Base-by-base conservation (phyloP, 2,329 filamentous ascomycete genomes). In the Calonectria hawksworthii region DNA sequence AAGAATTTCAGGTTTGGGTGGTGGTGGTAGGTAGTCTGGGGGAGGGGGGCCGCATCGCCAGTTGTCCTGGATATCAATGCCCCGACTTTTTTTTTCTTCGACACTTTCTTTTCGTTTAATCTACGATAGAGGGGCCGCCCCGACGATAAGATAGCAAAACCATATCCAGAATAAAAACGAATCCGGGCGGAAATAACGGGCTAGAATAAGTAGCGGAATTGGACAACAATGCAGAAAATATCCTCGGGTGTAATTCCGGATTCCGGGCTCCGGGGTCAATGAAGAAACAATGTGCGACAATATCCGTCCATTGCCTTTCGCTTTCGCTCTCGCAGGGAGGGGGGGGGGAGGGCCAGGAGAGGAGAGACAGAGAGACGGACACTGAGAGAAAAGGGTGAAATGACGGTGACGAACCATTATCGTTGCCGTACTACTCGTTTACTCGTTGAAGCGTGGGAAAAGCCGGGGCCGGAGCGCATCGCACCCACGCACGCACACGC, bases 391-490 rank as follows among this genome's bases (percentile, higher is more conserved):
- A 41, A 38, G 23, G n/a, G 30, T 50, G 66, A 68, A 68, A 61
- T 68, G 65, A 63, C 56, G 65, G 56, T 73, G 54, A 64, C 66
- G 38, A 16, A 30, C 59, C 32, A 54, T 38, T 36, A 67, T 41
- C 38, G 36, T 47, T 34, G 38, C 61, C 38, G 41, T 50, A 65
- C 61, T 47, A 47, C 26, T 50, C 41, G 41, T 65, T 30, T 26
- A 32, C 30, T 32, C 30, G 30, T 32, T 8, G 30, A 47, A 47
- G 61, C 61, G 41, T 75, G 66, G 73, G 66, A 79, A 77, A 79
- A 75, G 79, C 77, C 77, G 78, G 77, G 74, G 34, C 77, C 77
- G 78, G 77, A 73, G 34, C 68, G 41, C 41, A 47, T 38, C 41
- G 18, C 66, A 59, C 41, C 51, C 51, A 38, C 51, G 38, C 52